These are phyloP conservation scores for Leptodontidium sp. DNA, from an alignment of 2,329 filamentous ascomycete species.

Conservation along the genomic window DNA sequence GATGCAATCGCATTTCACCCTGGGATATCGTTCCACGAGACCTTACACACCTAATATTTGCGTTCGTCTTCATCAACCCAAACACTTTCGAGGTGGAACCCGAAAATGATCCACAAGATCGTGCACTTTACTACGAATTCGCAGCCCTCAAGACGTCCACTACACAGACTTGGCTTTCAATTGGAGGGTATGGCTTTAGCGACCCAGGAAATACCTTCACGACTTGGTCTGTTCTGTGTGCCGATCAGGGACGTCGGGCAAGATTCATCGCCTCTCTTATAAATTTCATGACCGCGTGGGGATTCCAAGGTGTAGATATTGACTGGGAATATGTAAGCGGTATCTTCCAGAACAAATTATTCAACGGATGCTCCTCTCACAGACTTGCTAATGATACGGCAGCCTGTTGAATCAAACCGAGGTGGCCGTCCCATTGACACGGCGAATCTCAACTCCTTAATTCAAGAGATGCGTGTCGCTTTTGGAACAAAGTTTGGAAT, in stretches of 20 bases:
- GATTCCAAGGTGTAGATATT: conserved; percentile 54
- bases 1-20: conserved; percentile 36
- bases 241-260: conserved; percentile 40
- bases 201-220: conserved; percentile 38
- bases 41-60: conserved; percentile 45
- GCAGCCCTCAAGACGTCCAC: conserved; percentile 28
- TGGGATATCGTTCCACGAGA: conserved; percentile 35
- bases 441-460: conserved; percentile 47
- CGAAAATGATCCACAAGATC: conserved; percentile 35
- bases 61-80: conserved; percentile 54
- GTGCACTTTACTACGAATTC: conserved; percentile 27
- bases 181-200: conserved; percentile 36
- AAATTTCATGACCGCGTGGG: conserved; percentile 48
- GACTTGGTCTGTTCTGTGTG: conserved; percentile 46
- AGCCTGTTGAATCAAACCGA: conserved; percentile 47
- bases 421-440: conserved; percentile 50
- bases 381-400: background rate
- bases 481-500: conserved; percentile 52
- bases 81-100: conserved; percentile 43
- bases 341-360: too few relatives aligned
- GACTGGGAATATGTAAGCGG: conserved; percentile 54
- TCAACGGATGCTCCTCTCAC: background rate
- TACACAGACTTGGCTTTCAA: conserved; percentile 29
- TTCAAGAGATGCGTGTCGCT: conserved; percentile 43
- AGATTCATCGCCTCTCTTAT: conserved; percentile 50